These are phyloP conservation scores for Epithemia pelagica DNA, from an alignment of 108 stramenopile species.

Conservation along the genomic window DNA sequence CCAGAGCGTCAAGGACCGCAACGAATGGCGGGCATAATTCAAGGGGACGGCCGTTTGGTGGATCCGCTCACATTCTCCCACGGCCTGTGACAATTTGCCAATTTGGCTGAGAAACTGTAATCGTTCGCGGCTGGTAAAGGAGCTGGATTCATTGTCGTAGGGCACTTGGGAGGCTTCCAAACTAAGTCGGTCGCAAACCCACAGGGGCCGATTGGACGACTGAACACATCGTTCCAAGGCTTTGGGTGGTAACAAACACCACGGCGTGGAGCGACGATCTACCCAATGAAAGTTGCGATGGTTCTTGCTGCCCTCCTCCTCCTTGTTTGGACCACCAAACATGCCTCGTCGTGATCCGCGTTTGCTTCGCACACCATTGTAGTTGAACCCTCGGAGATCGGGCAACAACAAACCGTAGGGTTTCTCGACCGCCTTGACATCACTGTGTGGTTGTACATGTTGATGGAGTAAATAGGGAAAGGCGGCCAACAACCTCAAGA, in stretches of 20 bases:
- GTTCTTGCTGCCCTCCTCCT: slow-evolving; percentile 13
- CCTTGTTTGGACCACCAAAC: no score
- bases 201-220: slow-evolving; percentile 46
- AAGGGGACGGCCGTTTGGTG: slow-evolving; percentile 54
- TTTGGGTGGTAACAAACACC: slow-evolving; percentile 37
- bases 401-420: slow-evolving; percentile 6
- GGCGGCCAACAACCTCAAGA: slow-evolving; percentile 48
- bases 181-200: slow-evolving; percentile 26
- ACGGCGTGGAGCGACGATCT: slow-evolving; percentile 43
- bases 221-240: slow-evolving; percentile 29
- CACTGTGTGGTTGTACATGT: slow-evolving; percentile 47
- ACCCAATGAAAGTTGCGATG: slow-evolving; percentile 22
- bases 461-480: slow-evolving; percentile 71
- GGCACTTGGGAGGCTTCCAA: slow-evolving; percentile 35
- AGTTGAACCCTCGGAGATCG: neutral
- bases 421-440: slow-evolving; percentile 16
- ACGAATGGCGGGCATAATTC: slow-evolving; percentile 55
- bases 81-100: slow-evolving; percentile 41
- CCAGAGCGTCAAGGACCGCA: slow-evolving; percentile 62
- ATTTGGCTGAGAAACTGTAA: slow-evolving; percentile 45
- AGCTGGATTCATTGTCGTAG: slow-evolving; percentile 13
- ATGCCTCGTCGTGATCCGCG: neutral
- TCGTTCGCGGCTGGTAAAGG: slow-evolving; percentile 61
- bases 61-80: slow-evolving; percentile 25
- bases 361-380: neutral